phyloP scores from a whole-genome alignment of 108 stramenopile species.

The Fistulifera solaris region DNA sequence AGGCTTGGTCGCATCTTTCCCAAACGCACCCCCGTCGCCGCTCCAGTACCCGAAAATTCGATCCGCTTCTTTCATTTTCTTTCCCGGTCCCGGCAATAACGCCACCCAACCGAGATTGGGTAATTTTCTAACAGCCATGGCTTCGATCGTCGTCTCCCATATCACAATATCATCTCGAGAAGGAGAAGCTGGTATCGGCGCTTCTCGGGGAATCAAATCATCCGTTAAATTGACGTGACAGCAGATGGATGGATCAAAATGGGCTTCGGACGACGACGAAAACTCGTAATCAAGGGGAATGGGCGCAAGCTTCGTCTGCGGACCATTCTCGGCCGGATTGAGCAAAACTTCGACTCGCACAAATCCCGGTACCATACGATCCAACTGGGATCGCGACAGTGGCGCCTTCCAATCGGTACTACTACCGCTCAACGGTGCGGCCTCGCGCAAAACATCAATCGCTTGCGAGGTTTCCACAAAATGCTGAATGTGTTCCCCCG shows the following conservation, averaged over 20 bases:
- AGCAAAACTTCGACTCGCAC: constrained; percentile 54
- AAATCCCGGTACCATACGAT: constrained; percentile 60
- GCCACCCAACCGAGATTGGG: constrained; percentile 41
- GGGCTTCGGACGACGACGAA: constrained; percentile 10
- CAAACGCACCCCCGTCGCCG: constrained; percentile 35
- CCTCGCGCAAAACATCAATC: constrained; percentile 32
- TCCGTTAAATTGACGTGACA: constrained; percentile 28
- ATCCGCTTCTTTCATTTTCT: constrained; percentile 15
- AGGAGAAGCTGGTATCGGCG: constrained; percentile 33
- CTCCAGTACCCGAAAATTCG: constrained; percentile 46
- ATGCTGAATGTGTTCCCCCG: constrained; percentile 57
- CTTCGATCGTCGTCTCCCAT: constrained; percentile 67
- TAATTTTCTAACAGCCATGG: constrained; percentile 43
- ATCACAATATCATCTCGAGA: constrained; percentile 40
- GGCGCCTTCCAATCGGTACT: constrained; percentile 16
- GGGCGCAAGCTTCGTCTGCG: constrained; percentile 28
- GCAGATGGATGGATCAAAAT: constrained; percentile 43
- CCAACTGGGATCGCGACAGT: constrained; percentile 41
- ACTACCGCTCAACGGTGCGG: constrained; percentile 25
- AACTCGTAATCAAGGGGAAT: constrained; percentile 22
- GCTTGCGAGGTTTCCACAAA: constrained; percentile 45
- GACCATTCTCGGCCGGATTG: constrained; percentile 13
- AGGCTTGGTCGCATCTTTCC: constrained; percentile 11
- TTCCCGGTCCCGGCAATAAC: constrained; percentile 37
- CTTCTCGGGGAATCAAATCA: no score